Conservation (phyloP, 108 stramenopile genomes). For the Poteriospumella lacustris region DNA sequence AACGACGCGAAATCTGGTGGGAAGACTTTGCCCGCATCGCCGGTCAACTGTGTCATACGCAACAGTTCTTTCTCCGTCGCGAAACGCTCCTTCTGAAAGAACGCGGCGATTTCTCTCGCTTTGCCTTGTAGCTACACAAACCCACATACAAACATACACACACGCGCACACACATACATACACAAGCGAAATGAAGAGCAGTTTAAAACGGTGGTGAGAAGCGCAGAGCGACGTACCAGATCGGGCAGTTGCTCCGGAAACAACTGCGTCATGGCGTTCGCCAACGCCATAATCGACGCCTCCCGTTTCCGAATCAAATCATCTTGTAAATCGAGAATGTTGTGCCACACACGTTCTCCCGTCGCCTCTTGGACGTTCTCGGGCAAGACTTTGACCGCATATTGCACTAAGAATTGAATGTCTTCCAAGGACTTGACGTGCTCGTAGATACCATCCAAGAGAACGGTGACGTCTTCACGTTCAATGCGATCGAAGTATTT, state of each 20-base stretch:
- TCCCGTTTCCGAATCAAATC: neutral
- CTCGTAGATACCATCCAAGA: neutral
- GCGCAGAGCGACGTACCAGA: neutral
- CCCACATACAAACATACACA: too few species aligned
- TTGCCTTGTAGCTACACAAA: too few species aligned
- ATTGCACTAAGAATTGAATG: neutral
- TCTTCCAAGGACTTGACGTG: neutral
- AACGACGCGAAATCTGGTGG: neutral
- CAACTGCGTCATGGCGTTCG: neutral
- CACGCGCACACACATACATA: too few species aligned
- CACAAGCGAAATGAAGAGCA: too few species aligned
- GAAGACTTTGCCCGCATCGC: neutral
- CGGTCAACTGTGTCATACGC: neutral
- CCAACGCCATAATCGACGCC: neutral
- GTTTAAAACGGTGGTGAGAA: too few species aligned
- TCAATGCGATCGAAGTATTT: neutral
- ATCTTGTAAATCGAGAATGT: neutral
- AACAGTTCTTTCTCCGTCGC: neutral
- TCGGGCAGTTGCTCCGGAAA: neutral
- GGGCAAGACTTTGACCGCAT: neutral
- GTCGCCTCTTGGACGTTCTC: neutral
- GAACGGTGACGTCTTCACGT: neutral
- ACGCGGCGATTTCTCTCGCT: too few species aligned
- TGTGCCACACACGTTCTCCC: neutral
- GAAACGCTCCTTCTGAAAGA: neutral